Base-by-base conservation (phyloP, 805 yeast species). In the Zygoascus ofunaensis region DNA sequence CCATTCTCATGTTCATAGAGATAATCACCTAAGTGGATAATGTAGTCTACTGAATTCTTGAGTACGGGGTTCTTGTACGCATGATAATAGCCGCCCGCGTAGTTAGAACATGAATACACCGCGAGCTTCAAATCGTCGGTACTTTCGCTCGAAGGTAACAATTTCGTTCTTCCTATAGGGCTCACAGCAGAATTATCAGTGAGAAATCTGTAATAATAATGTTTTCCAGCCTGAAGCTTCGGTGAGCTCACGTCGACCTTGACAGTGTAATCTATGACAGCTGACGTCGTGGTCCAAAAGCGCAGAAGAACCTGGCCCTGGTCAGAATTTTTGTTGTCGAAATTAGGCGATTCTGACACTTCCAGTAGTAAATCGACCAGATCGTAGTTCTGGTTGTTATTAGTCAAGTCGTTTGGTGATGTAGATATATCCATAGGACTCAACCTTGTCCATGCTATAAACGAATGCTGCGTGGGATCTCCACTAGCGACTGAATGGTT, bases 81-180 rank as follows among this genome's bases (percentile, higher is more conserved):
- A 39, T 39, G 42, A 39, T 39, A 39, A 33, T 17, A 39, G 4
- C 42, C 42, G 15, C 42, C 42, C 14, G 42, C 42, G 21, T 39
- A 39, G 21, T 39, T 39, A 3, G 42, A 39, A 21, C 42, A 39
- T 8, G 42, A 39, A 34, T 39, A 39, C 17, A 39, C 42, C 7
- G 42, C 42, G 14, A 39, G 30, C 14, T 17, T 39, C 5, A 32
- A 15, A 17, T 19, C 37, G 10, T 39, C 37, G 4, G 26, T 18
- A n/a, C n/a, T n/a, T 12, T 28, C 22, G 14, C 17, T 7, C 8
- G 18, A 2, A 4, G 42, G 42, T 7, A 39, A n/a, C 14, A 34
- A 18, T 15, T 34, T 3, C 4, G 42, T 39, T 15, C 15, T 21
- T 4, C 42, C 42, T 7, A 39, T 17, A 30, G 35, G 35, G n/a